Base-by-base conservation (phyloP, 2,329 filamentous ascomycete genomes). In the Pestalotiopsis sp. region DNA sequence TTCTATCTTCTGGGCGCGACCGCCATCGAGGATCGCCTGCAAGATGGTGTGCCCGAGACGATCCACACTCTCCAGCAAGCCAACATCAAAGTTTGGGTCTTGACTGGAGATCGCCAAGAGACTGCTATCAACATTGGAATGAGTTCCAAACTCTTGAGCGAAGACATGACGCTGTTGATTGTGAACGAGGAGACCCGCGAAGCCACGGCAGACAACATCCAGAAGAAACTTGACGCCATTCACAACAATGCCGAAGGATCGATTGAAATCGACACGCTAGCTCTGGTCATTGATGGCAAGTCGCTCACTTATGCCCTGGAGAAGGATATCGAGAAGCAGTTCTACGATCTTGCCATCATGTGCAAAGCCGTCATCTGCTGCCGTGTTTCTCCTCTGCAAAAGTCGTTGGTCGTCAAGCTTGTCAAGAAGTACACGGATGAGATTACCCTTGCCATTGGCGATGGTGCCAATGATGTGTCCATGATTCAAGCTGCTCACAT, bases 401-500 rank as follows among this genome's bases (percentile, higher is more conserved):
- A 99, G 81, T 97, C 96, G 17, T 85, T 99, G 71, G 96, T 99
- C 25, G 96, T 99, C 74, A 99, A 99, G 84, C 89, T 98, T 72
- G 96, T 99, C 77, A 99, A 98, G 82, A 93, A 94, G 73, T 89
- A 89, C 73, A 93, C 97, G 79, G 89, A 96, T 73, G 93, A 98
- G 78, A 94, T 99, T 73, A 90, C 98, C 66, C 89, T 99, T 64
- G 96, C 96, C 65, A 98, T 99, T 79, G 96, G 96, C 73, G 96
- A 99, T 76, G 96, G 96, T 72, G 96, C 96, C 61, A 99, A 99
- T 81, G 96, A 99, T 77, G 96, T 99, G n/a, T 98, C 95, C 20
- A 99, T 99, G 96, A 99, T 99, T 67, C 96, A 99, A 83, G 96
- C 96, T 12, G 96, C 96, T 13, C 96, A 99, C 79, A 97, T 99